Base-by-base conservation (phyloP, 768 basidiomycete species). In the Russula griseocarnosa region DNA sequence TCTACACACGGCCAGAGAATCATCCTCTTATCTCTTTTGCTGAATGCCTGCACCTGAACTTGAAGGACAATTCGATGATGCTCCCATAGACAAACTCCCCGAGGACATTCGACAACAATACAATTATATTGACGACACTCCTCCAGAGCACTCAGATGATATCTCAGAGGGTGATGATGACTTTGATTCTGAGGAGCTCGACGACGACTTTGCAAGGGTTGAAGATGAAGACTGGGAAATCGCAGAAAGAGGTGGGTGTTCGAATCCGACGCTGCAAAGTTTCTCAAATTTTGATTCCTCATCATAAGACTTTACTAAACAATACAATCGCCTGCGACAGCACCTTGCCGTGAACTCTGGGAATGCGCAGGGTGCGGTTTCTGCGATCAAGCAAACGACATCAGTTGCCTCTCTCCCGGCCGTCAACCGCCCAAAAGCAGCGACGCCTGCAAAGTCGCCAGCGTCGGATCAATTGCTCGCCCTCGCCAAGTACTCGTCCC, bases 291-390 rank as follows among this genome's bases (percentile, higher is more conserved):
- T 32, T 55, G 47, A 4, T 16, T 53, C 4, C 20, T 28, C 26
- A 36, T 34, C 28, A 66, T 55, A 73, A 97, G 97, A 99, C 77
- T 98, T 99, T 70, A 98, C 97, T 38, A 98, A 98, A 76, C 94
- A 98, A 70, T 99, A 91, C 76, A 98, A 98, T 76, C 88, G 97
- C 26, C 79, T 98, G 34, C 80, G 90, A 55, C 95, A 98, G 73
- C 92, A 98, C 73, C 87, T 92, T 61, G 90, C 90, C 24, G 88
- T 93, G 6, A 86, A 86, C 42, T 83, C 84, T 20, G 90, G 91
- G 3, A 84, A 79, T 60, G 88, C 84, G 0, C 83, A 84, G 60
- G 85, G 86, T 14, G 73, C 79, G 7, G 71, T 78, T 1, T 87
- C 87, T 6, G 76, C 84, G 1, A 77, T 79, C 18, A 79, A 83